Percentiles rank a stretch among this genome's conserved stretches.
These are phyloP conservation scores for Globisporangium solare DNA, from an alignment of 352 stramenopile species.

Conservation along the genomic window DNA sequence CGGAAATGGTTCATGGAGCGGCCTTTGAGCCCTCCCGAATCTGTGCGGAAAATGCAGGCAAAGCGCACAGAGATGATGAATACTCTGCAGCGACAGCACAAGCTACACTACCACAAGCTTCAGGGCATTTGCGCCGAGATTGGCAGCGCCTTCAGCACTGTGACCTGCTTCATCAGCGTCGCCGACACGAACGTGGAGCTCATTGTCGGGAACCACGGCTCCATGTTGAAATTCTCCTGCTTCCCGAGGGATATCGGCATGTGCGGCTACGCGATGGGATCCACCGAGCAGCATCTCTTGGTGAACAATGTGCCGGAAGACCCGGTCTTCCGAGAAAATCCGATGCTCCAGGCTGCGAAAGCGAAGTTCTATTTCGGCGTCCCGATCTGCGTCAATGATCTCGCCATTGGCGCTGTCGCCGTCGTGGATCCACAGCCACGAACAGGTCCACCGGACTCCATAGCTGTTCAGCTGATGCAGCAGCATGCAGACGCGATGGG, in stretches of 20 bases:
- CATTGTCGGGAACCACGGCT: conserved; percentile 19
- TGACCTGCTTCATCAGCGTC: conserved; percentile 19
- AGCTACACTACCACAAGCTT: conserved; percentile 23
- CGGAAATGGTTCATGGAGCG: conserved; percentile 20
- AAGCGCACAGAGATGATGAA: conserved; percentile 17
- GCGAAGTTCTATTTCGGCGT: conserved; percentile 21
- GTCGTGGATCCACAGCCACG: conserved; percentile 16
- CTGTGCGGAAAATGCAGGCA: conserved; percentile 11
- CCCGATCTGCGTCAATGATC: conserved; percentile 10
- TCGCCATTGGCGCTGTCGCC: conserved; percentile 18
- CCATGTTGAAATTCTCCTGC: conserved; percentile 24
- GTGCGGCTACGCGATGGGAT: conserved; percentile 21
- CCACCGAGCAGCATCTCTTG: conserved; percentile 11
- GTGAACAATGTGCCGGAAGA: conserved; percentile 7
- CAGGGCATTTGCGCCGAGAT: conserved; percentile 11
- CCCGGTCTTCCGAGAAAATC: conserved; percentile 19
- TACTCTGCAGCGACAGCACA: conserved; percentile 18
- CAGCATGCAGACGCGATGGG: conserved; percentile 8
- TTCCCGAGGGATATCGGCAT: conserved; percentile 26
- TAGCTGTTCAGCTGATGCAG: conserved; percentile 3
- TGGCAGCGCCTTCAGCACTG: conserved; percentile 1
- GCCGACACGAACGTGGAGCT: conserved; percentile 17
- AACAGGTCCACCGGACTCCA: background rate
- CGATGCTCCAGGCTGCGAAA: conserved; percentile 17
- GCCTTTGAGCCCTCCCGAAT: background rate